Percentiles rank a stretch among this genome's conserved stretches.
phyloP scores from a whole-genome alignment of 2,329 filamentous ascomycete genomes.

The Aspergillus hortae region DNA sequence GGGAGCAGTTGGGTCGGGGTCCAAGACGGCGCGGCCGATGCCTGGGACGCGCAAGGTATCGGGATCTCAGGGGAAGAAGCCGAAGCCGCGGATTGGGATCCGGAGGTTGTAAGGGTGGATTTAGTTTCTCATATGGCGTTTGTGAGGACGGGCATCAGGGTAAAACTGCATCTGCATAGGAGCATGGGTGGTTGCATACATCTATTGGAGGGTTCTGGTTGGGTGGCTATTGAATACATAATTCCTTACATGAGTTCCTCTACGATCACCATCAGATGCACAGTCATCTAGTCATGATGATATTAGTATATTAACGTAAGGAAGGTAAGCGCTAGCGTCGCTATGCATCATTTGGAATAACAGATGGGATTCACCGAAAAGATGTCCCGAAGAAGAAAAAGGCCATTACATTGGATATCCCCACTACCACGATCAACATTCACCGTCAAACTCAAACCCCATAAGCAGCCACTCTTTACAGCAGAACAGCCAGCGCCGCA shows the following conservation, averaged over 20 bases:
- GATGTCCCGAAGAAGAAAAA: no score
- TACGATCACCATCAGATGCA: no score
- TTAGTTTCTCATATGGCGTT: neutral
- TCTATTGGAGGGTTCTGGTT: neutral
- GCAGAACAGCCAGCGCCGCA: conserved; percentile 40
- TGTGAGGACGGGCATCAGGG: neutral
- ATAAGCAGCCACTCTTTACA: conserved; percentile 22
- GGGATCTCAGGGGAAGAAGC: conserved; percentile 18
- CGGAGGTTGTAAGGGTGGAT: conserved; percentile 26
- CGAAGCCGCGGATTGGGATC: conserved; percentile 34
- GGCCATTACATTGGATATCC: neutral
- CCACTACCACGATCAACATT: neutral
- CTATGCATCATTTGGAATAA: no score
- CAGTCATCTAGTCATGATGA: no score
- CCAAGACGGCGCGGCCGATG: conserved; percentile 16
- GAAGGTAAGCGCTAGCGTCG: no score
- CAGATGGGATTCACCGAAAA: no score
- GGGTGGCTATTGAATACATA: no score
- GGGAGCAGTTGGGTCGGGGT: conserved; percentile 8
- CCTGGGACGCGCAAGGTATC: conserved; percentile 22
- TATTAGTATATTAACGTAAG: no score
- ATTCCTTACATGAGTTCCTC: no score
- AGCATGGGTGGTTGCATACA: neutral
- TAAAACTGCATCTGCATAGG: neutral
- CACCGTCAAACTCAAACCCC: no score